Evolutionary conservation across 768 basidiomycete genomes (phyloP).

Genomic region (Boletales sp.): DNA sequence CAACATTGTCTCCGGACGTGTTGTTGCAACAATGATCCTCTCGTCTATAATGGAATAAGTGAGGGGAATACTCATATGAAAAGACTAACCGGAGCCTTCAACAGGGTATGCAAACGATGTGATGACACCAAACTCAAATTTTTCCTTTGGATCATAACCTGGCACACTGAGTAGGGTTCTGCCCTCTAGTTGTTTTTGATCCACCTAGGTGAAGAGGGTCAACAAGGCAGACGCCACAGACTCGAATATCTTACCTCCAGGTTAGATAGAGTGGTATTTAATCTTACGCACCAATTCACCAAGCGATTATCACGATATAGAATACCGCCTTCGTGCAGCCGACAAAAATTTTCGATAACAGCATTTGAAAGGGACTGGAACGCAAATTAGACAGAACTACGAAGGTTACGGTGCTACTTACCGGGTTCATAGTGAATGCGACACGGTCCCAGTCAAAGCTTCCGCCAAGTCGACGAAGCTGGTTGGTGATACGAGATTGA

Average conservation of each 20-base stretch:
- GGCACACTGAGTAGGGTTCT: slow-evolving; percentile 86
- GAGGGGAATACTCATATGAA: neutral
- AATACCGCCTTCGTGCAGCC: slow-evolving; percentile 85
- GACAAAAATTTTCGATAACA: slow-evolving; percentile 89
- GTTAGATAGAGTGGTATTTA: slow-evolving; percentile 98
- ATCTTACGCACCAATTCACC: slow-evolving; percentile 95
- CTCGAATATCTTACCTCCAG: slow-evolving; percentile 64
- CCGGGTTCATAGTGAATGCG: slow-evolving; percentile 94
- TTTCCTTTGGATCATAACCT: slow-evolving; percentile 92
- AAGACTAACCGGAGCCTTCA: slow-evolving; percentile 67
- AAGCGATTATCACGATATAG: slow-evolving; percentile 94
- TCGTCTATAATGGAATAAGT: slow-evolving; percentile 53
- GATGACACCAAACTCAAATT: slow-evolving; percentile 95
- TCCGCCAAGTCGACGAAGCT: slow-evolving; percentile 83
- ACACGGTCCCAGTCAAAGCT: slow-evolving; percentile 94
- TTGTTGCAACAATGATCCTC: slow-evolving; percentile 90
- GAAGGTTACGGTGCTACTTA: slow-evolving; percentile 29
- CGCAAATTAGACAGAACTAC: neutral
- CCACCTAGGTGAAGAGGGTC: slow-evolving; percentile 54
- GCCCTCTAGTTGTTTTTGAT: slow-evolving; percentile 85
- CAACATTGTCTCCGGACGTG: slow-evolving; percentile 97
- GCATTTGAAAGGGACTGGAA: slow-evolving; percentile 72
- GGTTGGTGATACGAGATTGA: slow-evolving; percentile 87
- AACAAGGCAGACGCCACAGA: neutral
- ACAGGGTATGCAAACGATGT: slow-evolving; percentile 95